Percentiles rank a stretch among this genome's conserved stretches.
These are phyloP conservation scores for Beauveria asiatica DNA, from an alignment of 2,329 filamentous ascomycete species.

Conservation along the genomic window DNA sequence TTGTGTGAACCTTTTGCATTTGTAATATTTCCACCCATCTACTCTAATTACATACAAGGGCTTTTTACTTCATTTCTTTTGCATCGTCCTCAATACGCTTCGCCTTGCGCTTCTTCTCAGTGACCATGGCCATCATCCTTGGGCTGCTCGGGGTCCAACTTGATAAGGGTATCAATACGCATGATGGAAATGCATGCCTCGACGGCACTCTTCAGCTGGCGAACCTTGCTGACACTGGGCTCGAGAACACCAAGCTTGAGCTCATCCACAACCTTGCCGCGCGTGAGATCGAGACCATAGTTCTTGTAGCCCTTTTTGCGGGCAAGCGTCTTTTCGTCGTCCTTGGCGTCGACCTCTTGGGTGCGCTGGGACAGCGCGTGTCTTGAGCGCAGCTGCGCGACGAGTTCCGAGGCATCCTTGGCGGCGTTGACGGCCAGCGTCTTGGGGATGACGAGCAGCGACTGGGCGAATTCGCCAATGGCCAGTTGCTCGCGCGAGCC, in stretches of 20 bases:
- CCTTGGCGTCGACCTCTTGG: constrained; percentile 71
- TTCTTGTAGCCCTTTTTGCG: constrained; percentile 98
- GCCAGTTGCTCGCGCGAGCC: constrained; percentile 95
- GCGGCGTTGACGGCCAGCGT: constrained; percentile 95
- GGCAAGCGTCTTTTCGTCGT: constrained; percentile 81
- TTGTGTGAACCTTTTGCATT: neutral
- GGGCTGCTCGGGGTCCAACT: constrained; percentile 83
- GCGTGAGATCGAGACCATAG: constrained; percentile 85
- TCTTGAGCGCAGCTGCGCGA: constrained; percentile 87
- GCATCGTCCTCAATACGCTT: constrained; percentile 15
- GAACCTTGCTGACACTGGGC: constrained; percentile 95
- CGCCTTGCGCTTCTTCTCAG: constrained; percentile 32
- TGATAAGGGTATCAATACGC: constrained; percentile 98
- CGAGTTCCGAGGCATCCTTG: constrained; percentile 90
- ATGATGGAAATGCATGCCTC: constrained; percentile 99
- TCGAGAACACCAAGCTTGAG: constrained; percentile 93
- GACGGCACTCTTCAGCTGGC: constrained; percentile 96
- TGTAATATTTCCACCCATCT: constrained; percentile 1
- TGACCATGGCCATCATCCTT: constrained; percentile 79
- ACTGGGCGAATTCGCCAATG: constrained; percentile 93
- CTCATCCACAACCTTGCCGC: constrained; percentile 86
- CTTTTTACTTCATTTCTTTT: constrained; percentile 13
- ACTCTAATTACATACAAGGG: constrained; percentile 7
- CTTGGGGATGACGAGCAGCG: constrained; percentile 90
- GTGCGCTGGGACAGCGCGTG: constrained; percentile 92